Evolutionary conservation across 768 basidiomycete genomes (phyloP), one percentile per base, ranked within the genome.

Genomic region (Tricholoma flavovirens): DNA sequence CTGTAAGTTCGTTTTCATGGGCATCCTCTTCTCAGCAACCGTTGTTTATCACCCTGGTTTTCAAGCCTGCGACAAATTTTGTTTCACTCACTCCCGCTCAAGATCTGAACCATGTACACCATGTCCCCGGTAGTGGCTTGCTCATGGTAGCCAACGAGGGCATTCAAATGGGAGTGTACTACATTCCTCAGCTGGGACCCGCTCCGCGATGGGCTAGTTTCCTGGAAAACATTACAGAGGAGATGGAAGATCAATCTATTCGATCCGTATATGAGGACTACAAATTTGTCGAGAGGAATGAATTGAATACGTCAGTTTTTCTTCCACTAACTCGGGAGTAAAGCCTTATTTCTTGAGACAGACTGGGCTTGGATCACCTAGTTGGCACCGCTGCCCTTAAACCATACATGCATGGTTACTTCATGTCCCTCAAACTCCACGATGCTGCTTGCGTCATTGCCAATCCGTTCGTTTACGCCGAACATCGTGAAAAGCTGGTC

Each of bases 331-430:
- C 9, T 24, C 22, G 49, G n/a, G 2, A 33, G 46, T 38, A 52
- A 60, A 22, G 57, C 15, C 26, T 45, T 17, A 48, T 59, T 58
- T 50, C 32, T 55, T 30, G 19, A 26, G 11, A 26, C 64, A 96
- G 93, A 33, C 84, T 99, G 59, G 91, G 94, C n/a, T 73, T 99
- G 68, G 90, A 94, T 62, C 93, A 96, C 68, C 90, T 99, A 63
- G 75, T 97, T 60, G 97, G 97, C 51, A 96, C 95, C 5, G 86
- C 93, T 19, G 85, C 90, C 15, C 90, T 98, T 78, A 96, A 96
- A 71, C 97, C 97, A 4, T 99, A 98, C 73, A 98, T 99, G 96
- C 97, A 99, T 71, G 97, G 97, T 42, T 98, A 95, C 83, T 98
- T 99, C 76, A 72, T 98, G 59, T 91, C 94, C 4, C 85, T 98